Evolutionary conservation across 106 monocot species (phyloP).

Genomic region (Vanilla planifolia): DNA sequence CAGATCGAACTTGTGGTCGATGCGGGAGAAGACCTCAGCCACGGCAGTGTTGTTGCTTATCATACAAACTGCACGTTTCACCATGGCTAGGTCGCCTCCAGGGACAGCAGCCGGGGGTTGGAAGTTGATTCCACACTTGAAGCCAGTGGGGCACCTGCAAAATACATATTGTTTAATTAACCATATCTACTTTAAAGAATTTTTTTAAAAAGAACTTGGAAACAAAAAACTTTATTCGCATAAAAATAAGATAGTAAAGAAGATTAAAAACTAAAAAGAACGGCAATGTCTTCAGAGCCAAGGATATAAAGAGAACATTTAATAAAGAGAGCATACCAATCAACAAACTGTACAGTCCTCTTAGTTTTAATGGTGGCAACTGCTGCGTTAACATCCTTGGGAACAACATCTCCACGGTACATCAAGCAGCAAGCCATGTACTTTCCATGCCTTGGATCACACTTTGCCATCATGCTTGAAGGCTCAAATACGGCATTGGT

Average conservation of each 20-base stretch:
- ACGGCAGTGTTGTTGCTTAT: slow-evolving; percentile 94
- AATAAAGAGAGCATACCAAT: too few species aligned
- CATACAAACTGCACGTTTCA: slow-evolving; percentile 84
- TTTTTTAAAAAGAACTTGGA: too few species aligned
- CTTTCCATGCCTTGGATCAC: slow-evolving; percentile 88
- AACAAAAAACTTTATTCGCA: too few species aligned
- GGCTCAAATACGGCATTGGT: slow-evolving; percentile 92
- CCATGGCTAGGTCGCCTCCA: slow-evolving; percentile 76
- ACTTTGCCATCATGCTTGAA: slow-evolving; percentile 93
- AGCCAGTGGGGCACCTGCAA: slow-evolving; percentile 84
- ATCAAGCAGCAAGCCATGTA: slow-evolving; percentile 95
- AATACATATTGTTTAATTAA: not conserved
- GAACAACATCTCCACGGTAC: slow-evolving; percentile 93
- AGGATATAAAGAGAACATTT: too few species aligned
- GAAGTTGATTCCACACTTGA: slow-evolving; percentile 95
- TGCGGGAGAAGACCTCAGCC: slow-evolving; percentile 87
- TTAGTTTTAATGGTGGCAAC: slow-evolving; percentile 90
- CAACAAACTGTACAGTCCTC: slow-evolving; percentile 85
- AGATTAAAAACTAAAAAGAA: too few species aligned
- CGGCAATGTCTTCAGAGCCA: too few species aligned
- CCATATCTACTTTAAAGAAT: too few species aligned
- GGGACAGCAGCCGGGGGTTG: slow-evolving; percentile 87
- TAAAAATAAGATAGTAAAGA: too few species aligned
- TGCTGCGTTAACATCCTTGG: slow-evolving; percentile 94
- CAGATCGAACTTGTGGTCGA: slow-evolving; percentile 88